phyloP scores from a whole-genome alignment of 352 stramenopile genomes.

The Pythium dissimile region DNA sequence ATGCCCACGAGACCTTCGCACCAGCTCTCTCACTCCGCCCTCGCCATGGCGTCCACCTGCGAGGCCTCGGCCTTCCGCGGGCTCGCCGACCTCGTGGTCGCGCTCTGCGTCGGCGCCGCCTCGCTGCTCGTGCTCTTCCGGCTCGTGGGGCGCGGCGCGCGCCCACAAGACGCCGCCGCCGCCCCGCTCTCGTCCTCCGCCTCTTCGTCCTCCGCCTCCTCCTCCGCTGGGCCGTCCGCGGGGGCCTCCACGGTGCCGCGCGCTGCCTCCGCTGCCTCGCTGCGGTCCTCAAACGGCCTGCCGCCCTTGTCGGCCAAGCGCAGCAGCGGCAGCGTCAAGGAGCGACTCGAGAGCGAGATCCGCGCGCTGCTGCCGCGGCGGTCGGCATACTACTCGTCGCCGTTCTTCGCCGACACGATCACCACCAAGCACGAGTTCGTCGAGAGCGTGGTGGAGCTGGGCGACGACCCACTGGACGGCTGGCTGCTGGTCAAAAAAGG shows the following conservation, averaged over 20 bases:
- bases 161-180: not conserved
- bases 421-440: conserved; percentile 77
- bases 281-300: not conserved
- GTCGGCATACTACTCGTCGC: conserved; percentile 74
- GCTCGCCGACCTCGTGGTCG: conserved; percentile 64
- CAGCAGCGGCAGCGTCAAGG: conserved; percentile 37
- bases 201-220: not conserved
- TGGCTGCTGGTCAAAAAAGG: conserved; percentile 83
- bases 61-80: conserved; percentile 23
- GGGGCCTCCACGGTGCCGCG: not conserved
- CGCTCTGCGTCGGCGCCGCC: conserved; percentile 56
- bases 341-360: conserved; percentile 63
- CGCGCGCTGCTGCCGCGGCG: conserved; percentile 46
- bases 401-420: conserved; percentile 74
- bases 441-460: conserved; percentile 59
- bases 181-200: not conserved
- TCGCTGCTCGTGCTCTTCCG: conserved; percentile 64
- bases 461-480: conserved; percentile 62
- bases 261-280: not conserved
- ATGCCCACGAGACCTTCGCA: not conserved
- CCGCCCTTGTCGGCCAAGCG: conserved; percentile 9
- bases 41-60: not conserved
- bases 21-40: not conserved
- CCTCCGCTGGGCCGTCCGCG: not conserved
- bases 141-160: conserved; percentile 51